phyloP scores from a whole-genome alignment of 768 basidiomycete species.

The Amanita exitialis region DNA sequence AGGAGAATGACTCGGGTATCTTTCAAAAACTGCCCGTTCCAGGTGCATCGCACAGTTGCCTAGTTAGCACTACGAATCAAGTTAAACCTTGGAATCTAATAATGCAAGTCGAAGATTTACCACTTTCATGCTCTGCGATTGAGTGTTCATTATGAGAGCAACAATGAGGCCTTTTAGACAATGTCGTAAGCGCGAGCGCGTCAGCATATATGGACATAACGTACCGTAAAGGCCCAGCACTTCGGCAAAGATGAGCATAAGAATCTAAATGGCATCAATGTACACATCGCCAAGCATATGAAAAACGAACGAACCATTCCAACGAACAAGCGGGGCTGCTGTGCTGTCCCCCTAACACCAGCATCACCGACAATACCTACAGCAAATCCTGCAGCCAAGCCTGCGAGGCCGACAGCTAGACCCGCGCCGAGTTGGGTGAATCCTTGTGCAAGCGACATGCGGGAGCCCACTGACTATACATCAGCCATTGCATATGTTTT shows the following conservation, averaged over 20 bases:
- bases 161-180: constrained; percentile 63
- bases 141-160: constrained; percentile 92
- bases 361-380: constrained; percentile 99
- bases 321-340: constrained; percentile 90
- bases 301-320: constrained; percentile 59
- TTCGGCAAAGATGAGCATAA: constrained; percentile 97
- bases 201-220: constrained; percentile 4
- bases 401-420: constrained; percentile 85
- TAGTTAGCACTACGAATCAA: background rate
- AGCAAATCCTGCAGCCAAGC: constrained; percentile 95
- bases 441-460: constrained; percentile 88
- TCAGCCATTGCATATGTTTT: background rate
- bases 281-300: background rate
- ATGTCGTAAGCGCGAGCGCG: constrained; percentile 7
- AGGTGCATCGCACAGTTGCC: background rate
- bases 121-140: constrained; percentile 31
- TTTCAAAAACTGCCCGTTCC: background rate
- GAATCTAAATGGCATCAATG: constrained; percentile 42
- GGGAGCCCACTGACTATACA: constrained; percentile 40
- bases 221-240: constrained; percentile 85
- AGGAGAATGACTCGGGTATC: background rate
- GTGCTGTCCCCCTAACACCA: constrained; percentile 95
- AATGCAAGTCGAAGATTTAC: background rate
- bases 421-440: constrained; percentile 94
- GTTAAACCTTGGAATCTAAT: background rate